Base-by-base conservation (phyloP, 345 rosid species). In the Eucalyptus tenuipes region DNA sequence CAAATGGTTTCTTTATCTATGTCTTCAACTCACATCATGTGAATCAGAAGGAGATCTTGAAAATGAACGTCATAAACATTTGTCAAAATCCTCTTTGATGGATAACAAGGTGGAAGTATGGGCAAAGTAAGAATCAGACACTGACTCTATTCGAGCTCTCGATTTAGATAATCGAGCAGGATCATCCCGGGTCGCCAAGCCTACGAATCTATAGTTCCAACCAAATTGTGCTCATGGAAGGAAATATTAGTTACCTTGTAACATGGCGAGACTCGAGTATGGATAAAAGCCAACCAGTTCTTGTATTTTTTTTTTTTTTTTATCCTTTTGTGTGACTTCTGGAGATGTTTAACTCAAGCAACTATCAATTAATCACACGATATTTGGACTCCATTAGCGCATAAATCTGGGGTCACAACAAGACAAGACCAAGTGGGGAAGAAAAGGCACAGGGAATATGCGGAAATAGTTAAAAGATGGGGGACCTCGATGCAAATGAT, bases 91-190 rank as follows among this genome's bases (percentile, higher is more conserved):
- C 0, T 31, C 22, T 68, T 68, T 8, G 3, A 68, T 17, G 24
- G 18, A 24, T 68, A 33, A 3, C 44, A 3, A 3, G 27, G 7
- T 37, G 27, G 42, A 3, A 37, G 27, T 37, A 9, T 8, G 1
- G 4, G 17, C 7, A 68, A 8, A 68, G 12, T 17, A 31, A 68
- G 24, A 68, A 68, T 33, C 2, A 17, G 2, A 16, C 22, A 8
- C 6, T 4, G 3, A 16, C 22, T 16, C 1, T 68, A 5, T 17
- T 10, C 1, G 2, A 33, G 44, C 25, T 71, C 44, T 71, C 0
- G 1, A 71, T 37, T 14, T 37, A 71, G 45, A 71, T 20, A 37
- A 64, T 71, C 4, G 3, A 71, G 13, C 3, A 18, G 2, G 25
- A 11, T 10, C 8, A 71, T 71, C 0, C 8, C 5, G 0, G 10